Evolutionary conservation across 2,329 filamentous ascomycete species (phyloP).

Genomic region (Fusarium aywerte): DNA sequence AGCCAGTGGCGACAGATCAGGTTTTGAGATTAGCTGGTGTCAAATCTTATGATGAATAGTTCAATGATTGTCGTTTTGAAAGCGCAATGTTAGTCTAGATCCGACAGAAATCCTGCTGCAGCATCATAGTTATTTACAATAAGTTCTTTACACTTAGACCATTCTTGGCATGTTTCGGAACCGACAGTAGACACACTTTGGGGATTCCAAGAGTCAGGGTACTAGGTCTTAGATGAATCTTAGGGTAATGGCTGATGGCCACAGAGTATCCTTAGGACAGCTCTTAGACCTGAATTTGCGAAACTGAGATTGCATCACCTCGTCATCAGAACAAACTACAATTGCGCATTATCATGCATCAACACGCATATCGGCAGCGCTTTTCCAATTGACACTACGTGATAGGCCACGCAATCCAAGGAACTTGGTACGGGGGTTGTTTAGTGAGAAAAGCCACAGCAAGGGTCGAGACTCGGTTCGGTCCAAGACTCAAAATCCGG

Average conservation of each 20-base stretch:
- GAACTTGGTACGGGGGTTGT: slow-evolving; percentile 7
- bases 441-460: not conserved
- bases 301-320: not conserved
- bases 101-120: not conserved
- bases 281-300: not conserved
- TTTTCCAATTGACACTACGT: slow-evolving; percentile 6
- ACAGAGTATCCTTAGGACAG: fast-evolving
- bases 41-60: slow-evolving; percentile 28
- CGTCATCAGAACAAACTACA: not conserved
- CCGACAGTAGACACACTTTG: not conserved
- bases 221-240: not conserved
- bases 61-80: not conserved
- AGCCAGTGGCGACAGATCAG: slow-evolving; percentile 33
- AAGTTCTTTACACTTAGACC: not conserved
- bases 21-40: slow-evolving; percentile 34
- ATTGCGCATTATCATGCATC: not conserved
- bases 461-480: slow-evolving; percentile 33
- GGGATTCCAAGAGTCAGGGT: not conserved
- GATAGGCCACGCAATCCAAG: slow-evolving; percentile 7
- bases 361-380: not conserved
- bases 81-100: not conserved
- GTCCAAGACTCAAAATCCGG: slow-evolving; percentile 21
- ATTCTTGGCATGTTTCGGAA: not conserved
- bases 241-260: not conserved
- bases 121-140: slow-evolving; percentile 1